Conservation (phyloP, 805 yeast species). For the Candida maltosa region DNA sequence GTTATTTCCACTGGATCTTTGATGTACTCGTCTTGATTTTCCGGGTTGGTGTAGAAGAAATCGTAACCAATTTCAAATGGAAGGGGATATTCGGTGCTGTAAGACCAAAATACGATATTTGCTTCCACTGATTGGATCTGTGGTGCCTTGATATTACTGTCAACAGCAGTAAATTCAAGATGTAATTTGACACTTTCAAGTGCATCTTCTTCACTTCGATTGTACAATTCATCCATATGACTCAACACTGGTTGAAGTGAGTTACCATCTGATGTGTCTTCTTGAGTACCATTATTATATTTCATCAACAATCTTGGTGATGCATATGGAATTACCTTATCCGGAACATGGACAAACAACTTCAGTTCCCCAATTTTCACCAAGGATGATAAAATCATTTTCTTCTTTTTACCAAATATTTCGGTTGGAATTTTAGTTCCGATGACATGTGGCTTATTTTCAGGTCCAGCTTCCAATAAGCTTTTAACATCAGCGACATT, state of each 20-base stretch:
- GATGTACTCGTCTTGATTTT: constrained; percentile 9
- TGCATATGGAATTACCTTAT: constrained; percentile 29
- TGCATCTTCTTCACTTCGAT: constrained; percentile 20
- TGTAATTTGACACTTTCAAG: constrained; percentile 21
- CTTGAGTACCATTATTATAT: constrained; percentile 25
- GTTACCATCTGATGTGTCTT: constrained; percentile 9
- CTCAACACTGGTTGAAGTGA: constrained; percentile 15
- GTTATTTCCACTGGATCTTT: constrained; percentile 29
- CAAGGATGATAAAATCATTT: constrained; percentile 29
- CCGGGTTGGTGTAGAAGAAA: constrained; percentile 31
- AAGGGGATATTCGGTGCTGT: constrained; percentile 37
- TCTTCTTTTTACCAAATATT: constrained; percentile 35
- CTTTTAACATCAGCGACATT: too few relatives aligned
- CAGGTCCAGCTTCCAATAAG: constrained; percentile 2
- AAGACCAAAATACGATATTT: constrained; percentile 40
- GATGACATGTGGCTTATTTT: constrained; percentile 17
- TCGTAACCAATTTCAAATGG: constrained; percentile 39
- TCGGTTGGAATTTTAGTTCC: constrained; percentile 19
- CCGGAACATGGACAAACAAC: constrained; percentile 31
- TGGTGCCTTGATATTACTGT: constrained; percentile 27
- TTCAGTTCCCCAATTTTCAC: constrained; percentile 33
- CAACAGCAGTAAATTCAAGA: constrained; percentile 24
- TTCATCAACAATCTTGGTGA: constrained; percentile 36
- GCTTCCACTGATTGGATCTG: constrained; percentile 29
- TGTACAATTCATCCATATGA: constrained; percentile 29